Evolutionary conservation across 2,329 filamentous ascomycete species (phyloP).

Genomic region (Paecilomyces sp.): DNA sequence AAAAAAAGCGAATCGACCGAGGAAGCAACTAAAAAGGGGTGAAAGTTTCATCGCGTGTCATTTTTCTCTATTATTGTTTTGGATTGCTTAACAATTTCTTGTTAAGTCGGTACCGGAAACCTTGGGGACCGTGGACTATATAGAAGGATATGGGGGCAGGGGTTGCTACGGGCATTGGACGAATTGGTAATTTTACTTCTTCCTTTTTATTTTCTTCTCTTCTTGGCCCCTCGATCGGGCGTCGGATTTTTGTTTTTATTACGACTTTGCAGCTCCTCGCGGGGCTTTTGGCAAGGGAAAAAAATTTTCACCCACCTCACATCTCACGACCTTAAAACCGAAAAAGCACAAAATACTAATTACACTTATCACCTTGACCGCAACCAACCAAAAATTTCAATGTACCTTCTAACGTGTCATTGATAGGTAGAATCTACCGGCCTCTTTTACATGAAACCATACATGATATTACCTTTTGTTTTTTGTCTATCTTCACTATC

Average conservation of each 20-base stretch:
- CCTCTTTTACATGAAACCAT: background rate
- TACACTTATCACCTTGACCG: background rate
- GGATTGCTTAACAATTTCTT: conserved; percentile 1
- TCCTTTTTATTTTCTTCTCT: background rate
- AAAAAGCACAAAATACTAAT: background rate
- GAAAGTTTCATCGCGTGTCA: background rate
- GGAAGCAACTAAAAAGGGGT: background rate
- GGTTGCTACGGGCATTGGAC: conserved; percentile 2
- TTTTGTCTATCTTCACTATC: background rate
- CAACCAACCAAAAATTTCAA: background rate
- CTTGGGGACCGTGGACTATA: conserved; percentile 7
- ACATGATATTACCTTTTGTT: background rate
- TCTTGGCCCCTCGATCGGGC: background rate
- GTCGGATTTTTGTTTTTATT: background rate
- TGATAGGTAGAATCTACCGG: background rate
- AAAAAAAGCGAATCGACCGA: background rate
- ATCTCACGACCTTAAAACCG: background rate
- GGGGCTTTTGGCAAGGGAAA: background rate
- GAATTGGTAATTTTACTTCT: conserved; percentile 1
- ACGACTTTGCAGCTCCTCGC: background rate
- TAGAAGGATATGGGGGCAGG: conserved; percentile 9
- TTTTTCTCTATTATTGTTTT: background rate
- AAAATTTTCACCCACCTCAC: background rate
- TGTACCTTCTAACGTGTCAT: background rate
- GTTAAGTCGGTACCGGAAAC: conserved; percentile 3